Conservation (phyloP, 352 stramenopile genomes). For the Globisporangium okanoganense region DNA sequence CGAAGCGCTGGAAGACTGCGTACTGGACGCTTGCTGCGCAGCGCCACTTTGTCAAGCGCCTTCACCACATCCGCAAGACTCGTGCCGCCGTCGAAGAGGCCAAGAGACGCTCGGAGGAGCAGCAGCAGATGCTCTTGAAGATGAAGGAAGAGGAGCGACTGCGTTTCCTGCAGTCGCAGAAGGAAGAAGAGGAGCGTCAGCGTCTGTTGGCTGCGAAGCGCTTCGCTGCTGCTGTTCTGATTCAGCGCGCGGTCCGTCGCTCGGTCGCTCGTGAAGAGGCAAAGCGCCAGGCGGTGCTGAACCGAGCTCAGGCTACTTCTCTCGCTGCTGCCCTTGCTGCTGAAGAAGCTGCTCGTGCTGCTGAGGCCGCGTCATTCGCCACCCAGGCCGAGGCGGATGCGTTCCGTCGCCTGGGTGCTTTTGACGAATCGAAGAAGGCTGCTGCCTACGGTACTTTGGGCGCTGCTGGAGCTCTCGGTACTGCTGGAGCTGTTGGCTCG, state of each 20-base stretch:
- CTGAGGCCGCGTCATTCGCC: slow-evolving; percentile 63
- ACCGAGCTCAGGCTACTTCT: slow-evolving; percentile 64
- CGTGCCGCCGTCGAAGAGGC: slow-evolving; percentile 78
- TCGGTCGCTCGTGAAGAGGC: slow-evolving; percentile 67
- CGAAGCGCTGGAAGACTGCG: slow-evolving; percentile 75
- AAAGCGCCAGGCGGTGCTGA: slow-evolving; percentile 58
- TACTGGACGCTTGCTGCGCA: slow-evolving; percentile 67
- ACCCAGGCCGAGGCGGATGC: slow-evolving; percentile 76
- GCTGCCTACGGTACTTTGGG: slow-evolving; percentile 45
- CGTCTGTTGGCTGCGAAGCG: slow-evolving; percentile 52
- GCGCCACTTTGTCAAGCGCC: slow-evolving; percentile 73
- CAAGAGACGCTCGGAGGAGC: slow-evolving; percentile 62
- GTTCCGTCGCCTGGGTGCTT: slow-evolving; percentile 60
- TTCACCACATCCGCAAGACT: slow-evolving; percentile 79
- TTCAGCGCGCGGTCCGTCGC: slow-evolving; percentile 71
- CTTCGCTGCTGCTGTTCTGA: slow-evolving; percentile 44
- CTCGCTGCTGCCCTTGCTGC: slow-evolving; percentile 69
- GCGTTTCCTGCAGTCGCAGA: slow-evolving; percentile 50
- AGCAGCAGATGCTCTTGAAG: slow-evolving; percentile 56
- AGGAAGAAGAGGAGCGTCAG: slow-evolving; percentile 65
- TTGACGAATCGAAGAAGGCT: slow-evolving; percentile 53
- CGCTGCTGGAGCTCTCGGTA: slow-evolving; percentile 51
- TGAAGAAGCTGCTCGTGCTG: slow-evolving; percentile 69
- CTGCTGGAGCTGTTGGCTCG: slow-evolving; percentile 42
- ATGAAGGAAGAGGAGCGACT: slow-evolving; percentile 67